These are phyloP conservation scores for Condylostoma magnum DNA, from an alignment of 169 alveolate species.

Conservation along the genomic window DNA sequence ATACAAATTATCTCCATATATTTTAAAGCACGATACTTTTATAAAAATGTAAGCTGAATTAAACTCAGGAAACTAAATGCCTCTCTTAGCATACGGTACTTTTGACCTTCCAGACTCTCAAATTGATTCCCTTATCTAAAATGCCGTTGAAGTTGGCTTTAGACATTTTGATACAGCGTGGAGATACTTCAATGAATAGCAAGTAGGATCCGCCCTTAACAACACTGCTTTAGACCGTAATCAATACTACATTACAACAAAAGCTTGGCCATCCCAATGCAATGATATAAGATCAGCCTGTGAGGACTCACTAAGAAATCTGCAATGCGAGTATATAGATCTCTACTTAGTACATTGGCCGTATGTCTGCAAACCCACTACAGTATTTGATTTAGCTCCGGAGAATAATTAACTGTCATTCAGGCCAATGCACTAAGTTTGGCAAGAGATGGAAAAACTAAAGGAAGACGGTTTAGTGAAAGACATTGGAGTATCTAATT, in stretches of 20 bases:
- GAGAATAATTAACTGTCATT: background rate
- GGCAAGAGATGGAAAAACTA: conserved; percentile 61
- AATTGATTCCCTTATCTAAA: background rate
- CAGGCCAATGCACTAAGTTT: conserved; percentile 48
- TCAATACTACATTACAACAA: conserved; percentile 50
- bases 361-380: background rate
- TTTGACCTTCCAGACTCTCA: background rate
- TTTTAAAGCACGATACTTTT: too few relatives aligned
- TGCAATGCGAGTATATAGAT: conserved; percentile 56
- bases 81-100: conserved; percentile 16
- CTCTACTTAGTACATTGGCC: conserved; percentile 63
- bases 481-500: conserved; percentile 70
- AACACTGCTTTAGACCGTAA: conserved; percentile 36
- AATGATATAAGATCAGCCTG: conserved; percentile 48
- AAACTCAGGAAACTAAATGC: too few relatives aligned
- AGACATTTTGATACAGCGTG: conserved; percentile 58
- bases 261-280: conserved; percentile 40
- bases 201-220: conserved; percentile 41
- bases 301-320: conserved; percentile 36
- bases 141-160: conserved; percentile 43
- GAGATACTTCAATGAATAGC: conserved; percentile 50
- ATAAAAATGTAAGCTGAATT: too few relatives aligned
- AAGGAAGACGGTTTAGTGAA: conserved; percentile 57
- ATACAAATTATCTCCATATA: too few relatives aligned
- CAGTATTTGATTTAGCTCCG: background rate